Percentiles rank a stretch among this genome's conserved stretches.
Evolutionary conservation across 1,284 basidiomycete species (phyloP).

Genomic region (Lignosus rhinocerotis): DNA sequence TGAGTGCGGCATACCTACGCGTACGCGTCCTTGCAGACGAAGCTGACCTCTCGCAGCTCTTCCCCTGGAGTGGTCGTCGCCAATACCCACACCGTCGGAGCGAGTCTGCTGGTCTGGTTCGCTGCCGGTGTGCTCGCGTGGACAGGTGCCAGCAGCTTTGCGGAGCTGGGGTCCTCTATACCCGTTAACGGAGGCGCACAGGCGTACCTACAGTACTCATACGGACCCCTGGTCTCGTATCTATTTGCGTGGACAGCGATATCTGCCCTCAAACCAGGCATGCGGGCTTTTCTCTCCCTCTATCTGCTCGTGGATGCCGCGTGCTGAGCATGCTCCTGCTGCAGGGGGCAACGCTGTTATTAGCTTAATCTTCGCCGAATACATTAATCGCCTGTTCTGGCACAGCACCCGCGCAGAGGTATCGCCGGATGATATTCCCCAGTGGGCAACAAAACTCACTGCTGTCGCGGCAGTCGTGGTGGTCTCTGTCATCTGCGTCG

Average conservation of each 20-base stretch:
- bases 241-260: constrained; percentile 91
- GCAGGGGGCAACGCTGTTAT: constrained; percentile 69
- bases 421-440: constrained; percentile 78
- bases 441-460: constrained; percentile 92
- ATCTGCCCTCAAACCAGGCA: constrained; percentile 83
- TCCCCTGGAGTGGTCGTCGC: constrained; percentile 90
- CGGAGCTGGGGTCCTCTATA: constrained; percentile 83
- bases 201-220: constrained; percentile 88
- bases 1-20: background rate
- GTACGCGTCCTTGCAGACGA: background rate
- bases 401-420: constrained; percentile 61
- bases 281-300: constrained; percentile 16
- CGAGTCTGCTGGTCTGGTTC: constrained; percentile 81
- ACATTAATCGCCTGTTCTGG: constrained; percentile 81
- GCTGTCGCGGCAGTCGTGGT: constrained; percentile 73
- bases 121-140: constrained; percentile 81
- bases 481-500: constrained; percentile 78
- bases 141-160: constrained; percentile 92
- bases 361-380: constrained; percentile 80
- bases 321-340: background rate
- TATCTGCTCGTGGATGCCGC: background rate
- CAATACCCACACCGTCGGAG: constrained; percentile 83
- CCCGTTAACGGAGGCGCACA: constrained; percentile 90
- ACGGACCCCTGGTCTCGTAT: constrained; percentile 84
- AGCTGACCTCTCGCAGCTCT: constrained; percentile 43